Percentiles rank a stretch among this genome's conserved stretches.
These are phyloP conservation scores for Fomitopsis pinicola DNA, from an alignment of 1,284 basidiomycete species.

Conservation along the genomic window DNA sequence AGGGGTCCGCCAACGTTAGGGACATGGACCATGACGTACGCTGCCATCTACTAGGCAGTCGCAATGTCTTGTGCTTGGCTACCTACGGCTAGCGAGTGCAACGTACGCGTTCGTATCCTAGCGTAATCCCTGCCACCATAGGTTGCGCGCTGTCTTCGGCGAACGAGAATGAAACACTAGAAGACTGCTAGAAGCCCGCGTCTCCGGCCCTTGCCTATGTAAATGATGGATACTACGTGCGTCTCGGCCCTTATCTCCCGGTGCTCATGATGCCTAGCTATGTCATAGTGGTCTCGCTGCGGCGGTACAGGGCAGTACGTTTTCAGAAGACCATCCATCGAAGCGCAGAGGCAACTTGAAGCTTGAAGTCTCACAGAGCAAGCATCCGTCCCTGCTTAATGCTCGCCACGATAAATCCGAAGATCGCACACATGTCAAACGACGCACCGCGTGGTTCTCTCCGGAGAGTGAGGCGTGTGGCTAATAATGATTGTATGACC, in stretches of 20 bases:
- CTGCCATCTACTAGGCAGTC: background rate
- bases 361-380: background rate
- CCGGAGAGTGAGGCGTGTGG: background rate
- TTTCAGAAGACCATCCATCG: background rate
- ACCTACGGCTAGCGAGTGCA: background rate
- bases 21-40: background rate
- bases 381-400: background rate
- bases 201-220: background rate
- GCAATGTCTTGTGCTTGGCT: background rate
- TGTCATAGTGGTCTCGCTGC: background rate
- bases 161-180: background rate
- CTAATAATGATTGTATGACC: background rate
- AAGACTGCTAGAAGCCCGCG: background rate
- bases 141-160: background rate
- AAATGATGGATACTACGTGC: background rate
- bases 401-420: background rate
- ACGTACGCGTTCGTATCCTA: background rate
- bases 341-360: background rate
- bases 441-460: background rate
- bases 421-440: background rate
- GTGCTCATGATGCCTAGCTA: background rate
- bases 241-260: constrained; percentile 1
- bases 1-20: background rate
- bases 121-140: background rate
- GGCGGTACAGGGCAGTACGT: background rate